A percentile compares a stretch with the other conserved stretches of the same genome.
phyloP scores from a whole-genome alignment of 2,329 filamentous ascomycete species.

The Biscogniauxia marginata region DNA sequence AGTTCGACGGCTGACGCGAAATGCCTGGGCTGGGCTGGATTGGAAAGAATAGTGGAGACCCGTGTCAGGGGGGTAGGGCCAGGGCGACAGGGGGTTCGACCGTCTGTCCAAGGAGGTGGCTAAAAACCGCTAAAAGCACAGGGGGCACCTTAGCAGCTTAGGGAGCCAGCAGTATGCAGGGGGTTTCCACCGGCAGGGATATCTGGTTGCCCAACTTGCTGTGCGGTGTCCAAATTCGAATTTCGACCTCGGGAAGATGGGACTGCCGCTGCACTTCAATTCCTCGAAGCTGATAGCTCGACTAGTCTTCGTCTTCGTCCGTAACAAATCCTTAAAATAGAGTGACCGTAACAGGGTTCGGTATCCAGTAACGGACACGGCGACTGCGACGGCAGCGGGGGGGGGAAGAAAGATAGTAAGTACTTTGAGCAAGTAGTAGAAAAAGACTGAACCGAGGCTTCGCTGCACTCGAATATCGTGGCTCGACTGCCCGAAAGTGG shows the following conservation, averaged over 20 bases:
- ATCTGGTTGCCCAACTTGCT: background rate
- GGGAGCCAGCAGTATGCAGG: background rate
- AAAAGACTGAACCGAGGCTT: conserved; percentile 9
- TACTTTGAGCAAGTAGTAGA: conserved; percentile 2
- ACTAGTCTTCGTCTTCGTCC: too few relatives aligned
- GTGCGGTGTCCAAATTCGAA: background rate
- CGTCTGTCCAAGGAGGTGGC: conserved; percentile 17
- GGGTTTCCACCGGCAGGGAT: conserved; percentile 5
- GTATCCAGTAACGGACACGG: too few relatives aligned
- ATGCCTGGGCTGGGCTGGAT: conserved; percentile 28
- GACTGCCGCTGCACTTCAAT: background rate
- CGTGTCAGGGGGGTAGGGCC: background rate
- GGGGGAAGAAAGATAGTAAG: background rate
- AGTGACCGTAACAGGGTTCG: too few relatives aligned
- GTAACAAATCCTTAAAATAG: background rate
- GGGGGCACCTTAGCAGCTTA: background rate
- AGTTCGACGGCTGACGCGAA: conserved; percentile 30
- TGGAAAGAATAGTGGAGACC: conserved; percentile 2
- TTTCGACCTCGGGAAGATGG: background rate
- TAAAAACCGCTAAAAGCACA: conserved; percentile 19
- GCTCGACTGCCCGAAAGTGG: conserved; percentile 19
- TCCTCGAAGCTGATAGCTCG: too few relatives aligned
- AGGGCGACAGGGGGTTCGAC: conserved; percentile 2
- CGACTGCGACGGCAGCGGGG: background rate
- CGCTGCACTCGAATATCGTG: conserved; percentile 20